phyloP scores from a whole-genome alignment of 1,139 yeast genomes.

The Ogataea hybrid region DNA sequence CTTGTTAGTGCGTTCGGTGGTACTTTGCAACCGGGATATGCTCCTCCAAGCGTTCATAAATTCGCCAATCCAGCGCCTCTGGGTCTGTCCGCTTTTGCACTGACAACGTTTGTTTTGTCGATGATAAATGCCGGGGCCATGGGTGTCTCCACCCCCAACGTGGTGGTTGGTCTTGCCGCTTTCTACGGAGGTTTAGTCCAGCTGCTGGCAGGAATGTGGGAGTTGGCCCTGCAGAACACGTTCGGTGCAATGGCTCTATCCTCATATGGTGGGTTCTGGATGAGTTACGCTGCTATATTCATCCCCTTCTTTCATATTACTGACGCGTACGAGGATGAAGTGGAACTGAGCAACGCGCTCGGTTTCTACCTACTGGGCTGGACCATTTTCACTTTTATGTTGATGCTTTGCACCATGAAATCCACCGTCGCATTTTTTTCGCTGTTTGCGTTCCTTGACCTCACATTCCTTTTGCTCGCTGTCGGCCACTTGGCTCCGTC shows the following conservation, averaged over 20 bases:
- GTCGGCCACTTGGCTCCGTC: conserved; percentile 51
- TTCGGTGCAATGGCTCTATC: conserved; percentile 87
- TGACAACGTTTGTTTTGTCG: conserved; percentile 80
- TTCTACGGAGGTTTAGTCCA: conserved; percentile 89
- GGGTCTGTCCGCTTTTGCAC: conserved; percentile 80
- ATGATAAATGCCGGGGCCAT: conserved; percentile 63
- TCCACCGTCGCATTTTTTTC: conserved; percentile 76
- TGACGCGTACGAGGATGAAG: conserved; percentile 40
- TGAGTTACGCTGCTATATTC: conserved; percentile 67
- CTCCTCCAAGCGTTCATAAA: conserved; percentile 64
- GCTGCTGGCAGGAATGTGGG: conserved; percentile 73
- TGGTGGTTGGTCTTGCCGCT: conserved; percentile 71
- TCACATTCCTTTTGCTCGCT: conserved; percentile 68
- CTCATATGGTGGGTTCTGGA: conserved; percentile 90
- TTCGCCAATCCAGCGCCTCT: conserved; percentile 90
- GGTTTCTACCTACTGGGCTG: conserved; percentile 79
- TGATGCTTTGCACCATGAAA: conserved; percentile 66
- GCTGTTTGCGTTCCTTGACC: conserved; percentile 59
- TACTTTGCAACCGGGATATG: conserved; percentile 60
- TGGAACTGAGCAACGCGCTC: conserved; percentile 51
- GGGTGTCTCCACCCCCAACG: conserved; percentile 49
- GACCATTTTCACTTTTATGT: conserved; percentile 73
- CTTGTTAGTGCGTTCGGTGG: conserved; percentile 74
- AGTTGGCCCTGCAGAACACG: conserved; percentile 72
- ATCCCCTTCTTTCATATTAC: conserved; percentile 73